These are phyloP conservation scores for Macrophomina phaseolina DNA, from an alignment of 2,329 filamentous ascomycete species.

Conservation along the genomic window DNA sequence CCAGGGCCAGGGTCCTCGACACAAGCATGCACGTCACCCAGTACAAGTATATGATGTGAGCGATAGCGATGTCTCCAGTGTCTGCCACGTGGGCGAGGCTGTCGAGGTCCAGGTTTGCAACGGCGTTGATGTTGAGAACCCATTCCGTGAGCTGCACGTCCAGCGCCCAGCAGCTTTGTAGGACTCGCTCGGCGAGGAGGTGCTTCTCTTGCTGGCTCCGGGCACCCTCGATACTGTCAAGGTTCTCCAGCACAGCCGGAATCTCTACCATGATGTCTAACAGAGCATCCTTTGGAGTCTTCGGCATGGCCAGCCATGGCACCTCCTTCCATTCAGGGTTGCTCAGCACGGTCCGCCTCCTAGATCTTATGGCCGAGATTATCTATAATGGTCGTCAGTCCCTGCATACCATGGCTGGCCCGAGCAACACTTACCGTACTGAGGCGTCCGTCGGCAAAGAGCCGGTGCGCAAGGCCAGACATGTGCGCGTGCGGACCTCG, in stretches of 20 bases:
- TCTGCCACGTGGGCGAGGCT: constrained; percentile 25
- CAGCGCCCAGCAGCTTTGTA: constrained; percentile 32
- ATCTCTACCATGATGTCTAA: constrained; percentile 41
- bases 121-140: constrained; percentile 16
- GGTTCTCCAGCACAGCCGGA: constrained; percentile 39
- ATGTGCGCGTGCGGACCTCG: constrained; percentile 33
- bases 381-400: constrained; percentile 25
- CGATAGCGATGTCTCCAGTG: constrained; percentile 13
- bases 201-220: constrained; percentile 5
- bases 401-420: not conserved
- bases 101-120: constrained; percentile 31
- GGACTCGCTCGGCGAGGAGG: not conserved
- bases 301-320: constrained; percentile 41
- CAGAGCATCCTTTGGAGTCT: constrained; percentile 42
- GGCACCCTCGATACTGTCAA: constrained; percentile 33
- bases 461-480: constrained; percentile 30
- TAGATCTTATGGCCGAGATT: constrained; percentile 42
- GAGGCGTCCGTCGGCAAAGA: constrained; percentile 36
- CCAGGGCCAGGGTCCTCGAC: constrained; percentile 31
- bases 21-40: constrained; percentile 36
- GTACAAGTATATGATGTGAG: constrained; percentile 35
- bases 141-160: constrained; percentile 35
- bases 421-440: constrained; percentile 1
- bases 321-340: constrained; percentile 42
- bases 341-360: constrained; percentile 40